Evolutionary conservation across 768 basidiomycete genomes (phyloP).

Genomic region (Lyophyllum semitale): DNA sequence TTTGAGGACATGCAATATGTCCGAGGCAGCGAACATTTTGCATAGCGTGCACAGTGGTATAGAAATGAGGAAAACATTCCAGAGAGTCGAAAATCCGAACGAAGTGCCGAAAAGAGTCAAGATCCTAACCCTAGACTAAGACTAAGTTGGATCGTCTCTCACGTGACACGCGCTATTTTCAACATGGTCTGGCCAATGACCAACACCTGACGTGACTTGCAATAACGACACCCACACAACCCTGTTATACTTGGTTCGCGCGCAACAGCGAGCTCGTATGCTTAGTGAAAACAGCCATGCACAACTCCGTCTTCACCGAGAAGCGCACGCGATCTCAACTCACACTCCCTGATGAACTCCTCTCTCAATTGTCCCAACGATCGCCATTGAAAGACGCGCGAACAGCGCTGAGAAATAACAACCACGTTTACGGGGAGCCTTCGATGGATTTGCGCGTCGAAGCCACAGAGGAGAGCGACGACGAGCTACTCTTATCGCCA

Average conservation of each 20-base stretch:
- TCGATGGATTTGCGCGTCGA: conserved; percentile 5
- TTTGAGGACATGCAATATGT: neutral
- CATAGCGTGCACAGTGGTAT: neutral
- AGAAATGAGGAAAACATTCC: conserved; percentile 15
- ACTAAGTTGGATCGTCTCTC: conserved; percentile 2
- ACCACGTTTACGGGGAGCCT: conserved; percentile 6
- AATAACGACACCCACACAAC: neutral
- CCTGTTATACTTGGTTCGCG: neutral
- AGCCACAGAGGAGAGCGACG: conserved; percentile 37
- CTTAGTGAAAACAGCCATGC: conserved; percentile 19
- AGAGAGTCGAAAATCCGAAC: conserved; percentile 4
- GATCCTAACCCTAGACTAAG: conserved; percentile 7
- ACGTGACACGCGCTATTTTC: conserved; percentile 33
- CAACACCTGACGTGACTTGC: conserved; percentile 11
- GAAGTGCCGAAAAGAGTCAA: no score
- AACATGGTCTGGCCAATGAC: conserved; percentile 17
- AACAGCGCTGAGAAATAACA: conserved; percentile 31
- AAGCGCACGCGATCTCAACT: conserved; percentile 56
- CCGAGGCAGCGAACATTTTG: conserved; percentile 1
- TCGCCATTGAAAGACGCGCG: conserved; percentile 60
- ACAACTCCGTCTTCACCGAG: conserved; percentile 27
- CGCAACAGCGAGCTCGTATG: neutral
- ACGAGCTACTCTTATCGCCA: conserved; percentile 51
- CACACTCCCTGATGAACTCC: conserved; percentile 45
- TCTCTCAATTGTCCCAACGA: conserved; percentile 40